A percentile compares a stretch with the other conserved stretches of the same genome.
These are phyloP conservation scores for Jatropha curcas DNA, from an alignment of 345 rosid species.

Conservation along the genomic window DNA sequence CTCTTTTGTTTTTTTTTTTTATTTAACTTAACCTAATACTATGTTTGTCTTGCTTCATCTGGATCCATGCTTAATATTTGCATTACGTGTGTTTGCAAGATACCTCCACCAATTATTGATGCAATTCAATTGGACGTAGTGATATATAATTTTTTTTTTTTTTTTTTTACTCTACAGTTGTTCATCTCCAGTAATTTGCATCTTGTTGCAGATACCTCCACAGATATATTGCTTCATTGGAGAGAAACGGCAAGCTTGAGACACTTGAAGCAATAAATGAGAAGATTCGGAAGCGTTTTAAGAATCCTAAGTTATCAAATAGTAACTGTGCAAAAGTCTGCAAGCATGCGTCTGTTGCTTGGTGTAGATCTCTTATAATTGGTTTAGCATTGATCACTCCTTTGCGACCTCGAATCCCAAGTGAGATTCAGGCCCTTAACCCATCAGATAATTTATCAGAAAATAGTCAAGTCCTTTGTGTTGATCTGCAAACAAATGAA, in stretches of 20 bases:
- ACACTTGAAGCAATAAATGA: constrained; percentile 83
- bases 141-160: constrained; percentile 1
- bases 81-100: too few relatives aligned
- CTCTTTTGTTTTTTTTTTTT: too few relatives aligned
- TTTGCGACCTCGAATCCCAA: constrained; percentile 40
- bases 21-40: too few relatives aligned
- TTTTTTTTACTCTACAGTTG: background rate
- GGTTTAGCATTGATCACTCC: constrained; percentile 81
- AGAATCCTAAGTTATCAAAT: constrained; percentile 84
- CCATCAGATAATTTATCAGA: constrained; percentile 43
- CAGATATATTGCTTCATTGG: constrained; percentile 57
- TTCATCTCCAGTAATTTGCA: constrained; percentile 8
- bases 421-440: constrained; percentile 43
- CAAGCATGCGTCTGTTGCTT: constrained; percentile 88
- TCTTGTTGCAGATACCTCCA: constrained; percentile 66
- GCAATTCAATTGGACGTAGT: too few relatives aligned
- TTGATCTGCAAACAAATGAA: constrained; percentile 69
- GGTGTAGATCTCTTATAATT: constrained; percentile 78
- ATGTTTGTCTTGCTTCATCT: too few relatives aligned
- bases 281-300: constrained; percentile 84
- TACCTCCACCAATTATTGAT: too few relatives aligned
- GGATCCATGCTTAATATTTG: too few relatives aligned
- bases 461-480: constrained; percentile 57
- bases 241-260: constrained; percentile 74
- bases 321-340: constrained; percentile 80